These are phyloP conservation scores for Carallia brachiata DNA, from an alignment of 345 rosid species.

Conservation along the genomic window DNA sequence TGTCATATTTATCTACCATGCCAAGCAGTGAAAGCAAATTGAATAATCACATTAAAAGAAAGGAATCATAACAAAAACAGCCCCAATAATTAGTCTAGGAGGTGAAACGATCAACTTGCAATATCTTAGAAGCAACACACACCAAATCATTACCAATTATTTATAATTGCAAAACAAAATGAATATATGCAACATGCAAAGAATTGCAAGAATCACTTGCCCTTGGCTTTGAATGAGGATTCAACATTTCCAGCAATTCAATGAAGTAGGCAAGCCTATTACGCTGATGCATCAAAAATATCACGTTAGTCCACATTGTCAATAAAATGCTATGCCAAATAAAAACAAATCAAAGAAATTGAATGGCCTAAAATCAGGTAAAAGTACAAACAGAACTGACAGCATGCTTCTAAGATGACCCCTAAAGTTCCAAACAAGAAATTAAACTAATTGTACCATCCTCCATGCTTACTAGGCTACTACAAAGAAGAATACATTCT, in stretches of 20 bases:
- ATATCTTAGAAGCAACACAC: too few species aligned
- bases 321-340: neutral
- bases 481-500: neutral
- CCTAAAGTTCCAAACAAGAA: neutral
- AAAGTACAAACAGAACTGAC: neutral
- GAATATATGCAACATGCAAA: neutral
- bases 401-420: neutral
- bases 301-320: slow-evolving; percentile 21
- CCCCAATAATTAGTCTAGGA: too few species aligned
- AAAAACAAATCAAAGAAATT: neutral
- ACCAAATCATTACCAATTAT: neutral
- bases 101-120: too few species aligned
- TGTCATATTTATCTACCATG: too few species aligned
- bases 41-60: too few species aligned
- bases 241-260: slow-evolving; percentile 91
- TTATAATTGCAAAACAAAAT: neutral
- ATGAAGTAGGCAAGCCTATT: slow-evolving; percentile 77
- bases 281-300: slow-evolving; percentile 45
- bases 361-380: neutral
- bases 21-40: too few species aligned
- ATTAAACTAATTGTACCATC: neutral
- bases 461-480: neutral
- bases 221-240: slow-evolving; percentile 76
- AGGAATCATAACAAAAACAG: too few species aligned
- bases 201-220: slow-evolving; percentile 32